Evolutionary conservation across 73 alveolate genomes (phyloP).

Genomic region (Urostyla sp.): DNA sequence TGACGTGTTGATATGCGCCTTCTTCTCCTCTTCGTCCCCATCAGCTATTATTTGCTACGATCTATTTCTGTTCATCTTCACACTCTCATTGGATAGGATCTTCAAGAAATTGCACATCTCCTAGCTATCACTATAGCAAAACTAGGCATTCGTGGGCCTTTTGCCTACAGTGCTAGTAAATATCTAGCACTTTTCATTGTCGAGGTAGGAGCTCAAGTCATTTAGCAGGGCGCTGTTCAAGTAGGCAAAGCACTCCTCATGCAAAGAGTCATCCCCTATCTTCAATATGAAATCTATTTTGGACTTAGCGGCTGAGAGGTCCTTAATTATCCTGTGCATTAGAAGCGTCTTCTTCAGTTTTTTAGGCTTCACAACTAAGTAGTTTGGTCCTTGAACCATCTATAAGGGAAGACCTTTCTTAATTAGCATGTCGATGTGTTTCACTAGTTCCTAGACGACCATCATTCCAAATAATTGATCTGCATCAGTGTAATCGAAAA

Average conservation of each 20-base stretch:
- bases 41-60: too few relatives aligned
- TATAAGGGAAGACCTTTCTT: slow-evolving; percentile 31
- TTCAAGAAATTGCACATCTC: slow-evolving; percentile 8
- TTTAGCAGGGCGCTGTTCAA: slow-evolving; percentile 23
- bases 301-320: background rate
- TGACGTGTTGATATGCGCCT: too few relatives aligned
- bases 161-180: slow-evolving; percentile 47
- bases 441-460: slow-evolving; percentile 73
- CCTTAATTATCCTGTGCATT: background rate
- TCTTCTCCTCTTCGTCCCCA: too few relatives aligned
- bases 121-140: background rate
- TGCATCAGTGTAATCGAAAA: slow-evolving; percentile 76
- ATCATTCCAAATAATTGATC: slow-evolving; percentile 76
- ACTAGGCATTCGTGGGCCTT: slow-evolving; percentile 45
- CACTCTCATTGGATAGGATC: slow-evolving; percentile 25
- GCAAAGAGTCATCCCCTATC: slow-evolving; percentile 48
- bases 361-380: slow-evolving; percentile 55
- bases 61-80: slow-evolving; percentile 31
- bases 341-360: slow-evolving; percentile 23
- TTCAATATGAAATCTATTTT: slow-evolving; percentile 58
- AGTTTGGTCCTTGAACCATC: slow-evolving; percentile 63
- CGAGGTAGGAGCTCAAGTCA: background rate
- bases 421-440: slow-evolving; percentile 55
- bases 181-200: background rate
- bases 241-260: slow-evolving; percentile 18